These are phyloP conservation scores for Solanum neorickii DNA, from an alignment of 257 asterid genomes.

Conservation along the genomic window DNA sequence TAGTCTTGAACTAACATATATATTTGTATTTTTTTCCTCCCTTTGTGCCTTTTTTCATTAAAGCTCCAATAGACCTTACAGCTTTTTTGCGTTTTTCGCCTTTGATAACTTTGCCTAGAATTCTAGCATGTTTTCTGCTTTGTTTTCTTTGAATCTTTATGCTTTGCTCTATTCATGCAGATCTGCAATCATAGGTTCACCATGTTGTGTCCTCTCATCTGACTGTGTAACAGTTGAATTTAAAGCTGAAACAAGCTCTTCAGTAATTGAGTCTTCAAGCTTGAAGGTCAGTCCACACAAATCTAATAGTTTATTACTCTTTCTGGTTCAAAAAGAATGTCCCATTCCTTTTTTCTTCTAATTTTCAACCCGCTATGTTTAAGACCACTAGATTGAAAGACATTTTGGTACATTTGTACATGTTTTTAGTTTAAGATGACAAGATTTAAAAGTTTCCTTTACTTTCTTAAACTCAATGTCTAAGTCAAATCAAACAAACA, in stretches of 20 bases:
- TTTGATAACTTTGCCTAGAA: neutral
- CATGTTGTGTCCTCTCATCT: slow-evolving; percentile 31
- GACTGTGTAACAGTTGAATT: slow-evolving; percentile 17
- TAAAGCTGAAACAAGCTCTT: slow-evolving; percentile 24
- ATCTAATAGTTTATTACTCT: neutral
- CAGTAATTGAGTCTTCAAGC: slow-evolving; percentile 32
- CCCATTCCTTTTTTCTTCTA: neutral
- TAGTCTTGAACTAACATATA: no score
- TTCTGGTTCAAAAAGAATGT: neutral
- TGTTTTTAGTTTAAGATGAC: neutral
- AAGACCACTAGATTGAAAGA: neutral
- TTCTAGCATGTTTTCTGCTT: neutral
- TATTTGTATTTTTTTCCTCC: no score
- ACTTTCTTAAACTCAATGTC: neutral
- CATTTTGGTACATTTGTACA: neutral
- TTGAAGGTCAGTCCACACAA: slow-evolving; percentile 41
- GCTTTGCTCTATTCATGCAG: slow-evolving; percentile 24
- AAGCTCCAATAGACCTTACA: no score
- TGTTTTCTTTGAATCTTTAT: neutral
- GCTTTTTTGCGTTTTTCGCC: no score
- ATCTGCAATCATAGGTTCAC: slow-evolving; percentile 42
- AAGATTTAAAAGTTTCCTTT: neutral
- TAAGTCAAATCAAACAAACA: neutral
- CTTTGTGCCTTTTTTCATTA: no score
- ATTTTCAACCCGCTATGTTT: neutral